phyloP scores from a whole-genome alignment of 176 grass and related monocot species.

The Bolboschoenus planiculmis region DNA sequence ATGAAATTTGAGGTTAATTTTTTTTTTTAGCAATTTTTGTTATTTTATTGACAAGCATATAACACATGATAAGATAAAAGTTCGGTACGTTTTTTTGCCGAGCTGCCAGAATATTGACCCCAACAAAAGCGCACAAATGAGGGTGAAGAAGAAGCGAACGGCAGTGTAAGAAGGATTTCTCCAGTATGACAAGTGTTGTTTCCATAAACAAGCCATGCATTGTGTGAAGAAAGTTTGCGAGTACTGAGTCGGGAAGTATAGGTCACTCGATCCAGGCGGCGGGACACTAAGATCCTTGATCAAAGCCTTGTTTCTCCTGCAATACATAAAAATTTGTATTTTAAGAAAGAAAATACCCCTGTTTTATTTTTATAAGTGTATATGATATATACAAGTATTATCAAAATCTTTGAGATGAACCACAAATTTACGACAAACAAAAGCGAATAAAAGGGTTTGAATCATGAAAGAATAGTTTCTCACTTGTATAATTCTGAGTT shows the following conservation, averaged over 20 bases:
- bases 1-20: too few species aligned
- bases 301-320: conserved; percentile 60
- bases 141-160: conserved; percentile 62
- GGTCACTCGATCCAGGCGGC: conserved; percentile 42
- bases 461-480: too few species aligned
- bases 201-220: conserved; percentile 79
- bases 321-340: not conserved
- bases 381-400: too few species aligned
- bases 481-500: conserved; percentile 63
- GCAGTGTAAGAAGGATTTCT: conserved; percentile 83
- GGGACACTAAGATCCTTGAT: conserved; percentile 62
- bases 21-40: not conserved
- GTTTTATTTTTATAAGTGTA: too few species aligned
- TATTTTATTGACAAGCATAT: too few species aligned
- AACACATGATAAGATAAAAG: not conserved
- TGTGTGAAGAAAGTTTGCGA: conserved; percentile 51
- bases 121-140: conserved; percentile 58
- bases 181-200: conserved; percentile 82
- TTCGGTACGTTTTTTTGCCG: conserved; percentile 56
- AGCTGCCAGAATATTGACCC: conserved; percentile 89
- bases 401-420: too few species aligned
- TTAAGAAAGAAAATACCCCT: too few species aligned
- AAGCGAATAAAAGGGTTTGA: too few species aligned
- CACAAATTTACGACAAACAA: too few species aligned
- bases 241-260: conserved; percentile 56